Base-by-base conservation (phyloP, 2,329 filamentous ascomycete species). In the Xylaria sp. region DNA sequence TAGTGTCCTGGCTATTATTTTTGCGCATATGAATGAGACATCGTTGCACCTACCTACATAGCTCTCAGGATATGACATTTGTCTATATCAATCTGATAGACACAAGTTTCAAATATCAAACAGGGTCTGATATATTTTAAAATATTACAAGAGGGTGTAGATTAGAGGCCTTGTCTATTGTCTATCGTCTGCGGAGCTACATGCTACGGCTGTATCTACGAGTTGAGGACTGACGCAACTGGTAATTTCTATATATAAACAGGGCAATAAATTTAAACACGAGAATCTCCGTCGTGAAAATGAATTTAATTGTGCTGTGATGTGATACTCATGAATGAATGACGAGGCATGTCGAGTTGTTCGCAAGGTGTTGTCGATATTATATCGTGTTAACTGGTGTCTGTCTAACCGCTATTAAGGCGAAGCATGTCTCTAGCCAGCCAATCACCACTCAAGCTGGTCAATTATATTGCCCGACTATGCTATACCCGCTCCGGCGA, bases 401-500 rank as follows among this genome's bases (percentile, higher is more conserved):
- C n/a, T 24, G n/a, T 27, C 24, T 27, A 27, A 4, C 24, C 24
- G 4, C 24, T 27, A 27, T 2, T 19, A 17, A 9, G 11, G 14
- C n/a, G 17, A n/a, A 17, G 1, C 9, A 2, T 47, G 5, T 19
- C n/a, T 51, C 4, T 14, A 19, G 14, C 8, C 2, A 17, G 24
- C 21, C 24, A 30, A 53, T 53, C 50, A 30, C 30, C 24, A 27
- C 32, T 24, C 8, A 56, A 39, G 55, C 55, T 30, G 4, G 21
- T 14, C 39, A 19, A 47, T 14, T 53, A 42, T 4, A 54, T 61
- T 61, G 50, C 59, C 48, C 21, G 36, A 61, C 59, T 61, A 61
- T 17, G n/a, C n/a, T 17, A 42, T 24, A 34, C 14, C 14, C 48
- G 48, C 24, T 12, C 59, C 17, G 6, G 17, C 34, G 8, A 36